Evolutionary conservation across 176 grass and related monocot genomes (phyloP).

Genomic region (Oryza glaberrima): DNA sequence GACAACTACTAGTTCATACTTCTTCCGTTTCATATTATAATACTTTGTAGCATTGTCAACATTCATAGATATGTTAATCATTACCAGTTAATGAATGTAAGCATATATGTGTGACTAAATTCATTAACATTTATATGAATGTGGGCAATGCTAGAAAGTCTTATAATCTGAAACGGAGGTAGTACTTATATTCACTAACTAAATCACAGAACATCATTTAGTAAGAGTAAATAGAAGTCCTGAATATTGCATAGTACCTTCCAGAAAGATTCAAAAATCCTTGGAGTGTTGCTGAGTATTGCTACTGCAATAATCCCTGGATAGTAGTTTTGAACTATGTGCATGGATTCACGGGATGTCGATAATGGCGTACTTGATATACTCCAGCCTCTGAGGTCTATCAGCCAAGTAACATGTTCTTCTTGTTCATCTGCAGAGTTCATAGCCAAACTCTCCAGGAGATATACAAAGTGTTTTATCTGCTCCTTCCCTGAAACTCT

Average conservation of each 20-base stretch:
- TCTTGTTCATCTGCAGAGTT: conserved; percentile 22
- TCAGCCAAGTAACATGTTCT: conserved; percentile 44
- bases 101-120: too few relatives aligned
- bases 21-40: too few relatives aligned
- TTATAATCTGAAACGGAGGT: too few relatives aligned
- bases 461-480: background rate
- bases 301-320: conserved; percentile 47
- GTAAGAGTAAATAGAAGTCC: background rate
- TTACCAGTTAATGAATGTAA: too few relatives aligned
- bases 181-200: background rate
- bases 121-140: too few relatives aligned
- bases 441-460: too few relatives aligned
- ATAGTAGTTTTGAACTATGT: conserved; percentile 54
- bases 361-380: conserved; percentile 34
- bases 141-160: too few relatives aligned
- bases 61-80: too few relatives aligned
- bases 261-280: conserved; percentile 61
- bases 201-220: background rate
- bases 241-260: conserved; percentile 33
- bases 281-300: conserved; percentile 44
- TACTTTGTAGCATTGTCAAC: too few relatives aligned
- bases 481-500: conserved; percentile 36
- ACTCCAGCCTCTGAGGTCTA: conserved; percentile 44
- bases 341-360: conserved; percentile 35
- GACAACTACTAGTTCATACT: background rate